Conservation (phyloP, 257 asterid genomes). For the Cynanchum wilfordii region DNA sequence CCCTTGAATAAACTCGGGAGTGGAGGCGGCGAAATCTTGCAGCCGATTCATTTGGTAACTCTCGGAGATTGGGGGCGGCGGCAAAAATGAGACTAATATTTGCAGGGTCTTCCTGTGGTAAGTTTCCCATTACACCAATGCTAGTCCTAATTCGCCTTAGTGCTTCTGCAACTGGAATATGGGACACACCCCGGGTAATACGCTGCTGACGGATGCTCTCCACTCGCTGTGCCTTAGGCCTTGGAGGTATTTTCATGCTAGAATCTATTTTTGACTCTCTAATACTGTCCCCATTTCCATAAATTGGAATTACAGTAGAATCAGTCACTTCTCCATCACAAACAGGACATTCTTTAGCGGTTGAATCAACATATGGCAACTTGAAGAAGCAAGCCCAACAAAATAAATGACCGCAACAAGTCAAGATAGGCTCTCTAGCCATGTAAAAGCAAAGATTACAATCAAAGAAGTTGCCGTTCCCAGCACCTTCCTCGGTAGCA, state of each 20-base stretch:
- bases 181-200: conserved; percentile 27
- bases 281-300: conserved; percentile 38
- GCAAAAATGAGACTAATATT: conserved; percentile 19
- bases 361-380: conserved; percentile 40
- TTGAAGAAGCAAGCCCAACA: conserved; percentile 60
- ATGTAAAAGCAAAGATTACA: conserved; percentile 41
- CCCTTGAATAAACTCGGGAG: conserved; percentile 61
- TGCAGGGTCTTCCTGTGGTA: conserved; percentile 27
- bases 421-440: conserved; percentile 48
- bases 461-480: conserved; percentile 32
- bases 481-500: conserved; percentile 33
- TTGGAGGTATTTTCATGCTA: conserved; percentile 38
- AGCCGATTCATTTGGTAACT: conserved; percentile 29
- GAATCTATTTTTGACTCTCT: conserved; percentile 27
- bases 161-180: conserved; percentile 51
- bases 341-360: conserved; percentile 48
- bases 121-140: conserved; percentile 35
- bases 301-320: conserved; percentile 36
- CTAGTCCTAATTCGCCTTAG: conserved; percentile 49
- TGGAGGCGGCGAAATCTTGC: conserved; percentile 34
- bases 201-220: conserved; percentile 51
- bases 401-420: conserved; percentile 53
- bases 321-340: conserved; percentile 57
- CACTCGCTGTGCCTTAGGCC: conserved; percentile 51
- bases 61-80: conserved; percentile 20